A percentile compares a stretch with the other conserved stretches of the same genome.
phyloP scores from a whole-genome alignment of 257 asterid genomes.

The Cynanchum wilfordii region DNA sequence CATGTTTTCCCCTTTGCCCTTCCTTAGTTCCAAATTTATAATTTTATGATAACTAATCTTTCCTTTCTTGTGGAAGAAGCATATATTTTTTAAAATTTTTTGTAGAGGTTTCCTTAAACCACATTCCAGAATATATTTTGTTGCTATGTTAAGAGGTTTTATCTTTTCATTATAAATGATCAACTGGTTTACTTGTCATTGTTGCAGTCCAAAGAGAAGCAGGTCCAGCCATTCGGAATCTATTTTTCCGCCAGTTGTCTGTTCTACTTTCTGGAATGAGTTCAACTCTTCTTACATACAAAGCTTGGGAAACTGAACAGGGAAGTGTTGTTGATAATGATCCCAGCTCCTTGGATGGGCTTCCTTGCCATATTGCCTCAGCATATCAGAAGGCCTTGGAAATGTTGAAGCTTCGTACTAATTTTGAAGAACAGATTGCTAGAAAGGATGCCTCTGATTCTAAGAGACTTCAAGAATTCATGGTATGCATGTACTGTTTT shows the following conservation, averaged over 20 bases:
- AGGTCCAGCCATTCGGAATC: slow-evolving; percentile 63
- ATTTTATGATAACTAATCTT: background rate
- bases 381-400: slow-evolving; percentile 72
- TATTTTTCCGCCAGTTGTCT: slow-evolving; percentile 88
- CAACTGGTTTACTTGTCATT: slow-evolving; percentile 15
- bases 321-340: slow-evolving; percentile 45
- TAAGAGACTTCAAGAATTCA: slow-evolving; percentile 61
- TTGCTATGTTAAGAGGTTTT: background rate
- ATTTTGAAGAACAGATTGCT: slow-evolving; percentile 64
- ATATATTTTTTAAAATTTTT: background rate
- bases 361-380: slow-evolving; percentile 59
- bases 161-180: slow-evolving; percentile 6
- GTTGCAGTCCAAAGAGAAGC: slow-evolving; percentile 78
- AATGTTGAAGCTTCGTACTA: slow-evolving; percentile 64
- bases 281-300: slow-evolving; percentile 57
- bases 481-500: slow-evolving; percentile 33
- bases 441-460: slow-evolving; percentile 42
- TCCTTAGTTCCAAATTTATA: background rate
- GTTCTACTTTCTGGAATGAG: slow-evolving; percentile 61
- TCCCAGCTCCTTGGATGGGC: slow-evolving; percentile 48
- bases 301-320: slow-evolving; percentile 75
- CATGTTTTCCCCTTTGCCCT: background rate
- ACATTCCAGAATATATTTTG: background rate
- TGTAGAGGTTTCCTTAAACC: background rate
- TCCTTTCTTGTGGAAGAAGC: background rate